Base-by-base conservation (phyloP, 2,329 filamentous ascomycete genomes). In the Aureobasidium lini region DNA sequence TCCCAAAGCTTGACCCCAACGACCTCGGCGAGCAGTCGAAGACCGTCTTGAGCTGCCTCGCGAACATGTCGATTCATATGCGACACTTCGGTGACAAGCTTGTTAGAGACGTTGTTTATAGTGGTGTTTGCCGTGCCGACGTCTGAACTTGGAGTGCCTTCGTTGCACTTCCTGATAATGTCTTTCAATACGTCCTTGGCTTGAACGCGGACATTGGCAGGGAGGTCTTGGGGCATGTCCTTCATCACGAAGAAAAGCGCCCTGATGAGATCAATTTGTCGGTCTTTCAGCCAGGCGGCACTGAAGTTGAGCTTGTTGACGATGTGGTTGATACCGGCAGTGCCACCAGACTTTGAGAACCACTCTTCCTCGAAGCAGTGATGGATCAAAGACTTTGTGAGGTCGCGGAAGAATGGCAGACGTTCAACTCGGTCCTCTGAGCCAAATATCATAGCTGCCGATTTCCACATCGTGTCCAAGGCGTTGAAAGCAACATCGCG, bases 191-290 rank as follows among this genome's bases (percentile, higher is more conserved):
- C 95, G 18, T 86, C 82, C 72, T 95, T 89, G 0, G 94, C 92
- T 61, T 90, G 85, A 36, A 86, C 80, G 37, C 94, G 83, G 1
- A 94, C 96, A 69, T 88, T 92, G 60, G 95, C 91, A 1, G 95
- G 93, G 1, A 99, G 81, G 71, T 99, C 94, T 59, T 89, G 84
- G 0, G 95, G 94, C 82, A 96, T 96, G 70, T 99, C 94, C 75
- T 99, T 99, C 76, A 99, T 90, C 64, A 99, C 92, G 73, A 95
- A 96, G 75, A 96, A 87, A 59, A 99, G 79, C n/a, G 92, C 90
- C 54, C 90, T 85, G 61, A 94, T 86, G 66, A 96, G 92, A 61
- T 97, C 91, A 57, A 88, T 83, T 69, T 96, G 91, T 66, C 90
- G 88, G 11, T 86, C 83, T 18, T 84, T 80, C 36, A 99, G 79